phyloP scores from a whole-genome alignment of 2,329 filamentous ascomycete species.

The Aspergillus sp. region DNA sequence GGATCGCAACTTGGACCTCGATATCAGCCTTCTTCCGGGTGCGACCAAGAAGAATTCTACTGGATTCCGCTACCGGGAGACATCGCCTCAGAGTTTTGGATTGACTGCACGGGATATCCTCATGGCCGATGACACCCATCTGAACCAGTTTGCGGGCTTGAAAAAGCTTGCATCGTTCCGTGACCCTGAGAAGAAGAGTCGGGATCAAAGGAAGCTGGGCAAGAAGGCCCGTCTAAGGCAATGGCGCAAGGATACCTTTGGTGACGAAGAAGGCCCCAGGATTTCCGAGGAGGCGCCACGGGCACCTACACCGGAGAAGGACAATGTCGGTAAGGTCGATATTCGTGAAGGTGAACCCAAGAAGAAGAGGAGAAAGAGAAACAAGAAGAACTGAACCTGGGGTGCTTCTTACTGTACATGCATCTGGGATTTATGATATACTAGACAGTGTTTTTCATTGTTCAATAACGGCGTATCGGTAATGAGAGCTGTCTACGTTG shows the following conservation, averaged over 20 bases:
- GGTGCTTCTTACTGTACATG: neutral
- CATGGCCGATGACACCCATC: constrained; percentile 77
- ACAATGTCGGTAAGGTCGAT: constrained; percentile 37
- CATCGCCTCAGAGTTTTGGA: constrained; percentile 85
- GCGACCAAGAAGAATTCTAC: constrained; percentile 54
- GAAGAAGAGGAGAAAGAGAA: constrained; percentile 49
- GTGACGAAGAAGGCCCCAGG: constrained; percentile 56
- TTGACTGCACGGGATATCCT: constrained; percentile 89
- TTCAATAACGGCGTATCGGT: neutral
- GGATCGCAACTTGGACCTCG: constrained; percentile 75
- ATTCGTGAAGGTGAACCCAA: constrained; percentile 43
- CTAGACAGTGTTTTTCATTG: neutral
- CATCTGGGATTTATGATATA: constrained; percentile 1
- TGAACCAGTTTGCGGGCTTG: constrained; percentile 88
- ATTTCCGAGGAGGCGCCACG: constrained; percentile 33
- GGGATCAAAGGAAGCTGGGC: constrained; percentile 81
- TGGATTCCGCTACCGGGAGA: constrained; percentile 89
- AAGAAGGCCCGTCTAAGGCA: constrained; percentile 90
- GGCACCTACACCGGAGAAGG: constrained; percentile 16
- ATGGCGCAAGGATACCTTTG: constrained; percentile 75
- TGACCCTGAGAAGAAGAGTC: constrained; percentile 83
- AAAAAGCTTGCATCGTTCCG: constrained; percentile 94
- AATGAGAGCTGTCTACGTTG: neutral
- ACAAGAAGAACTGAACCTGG: constrained; percentile 42
- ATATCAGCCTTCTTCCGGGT: constrained; percentile 61